Evolutionary conservation across 176 grass and related monocot genomes (phyloP), one percentile per base, ranked within the genome.

Genomic region (Ampelocalamus luodianensis): DNA sequence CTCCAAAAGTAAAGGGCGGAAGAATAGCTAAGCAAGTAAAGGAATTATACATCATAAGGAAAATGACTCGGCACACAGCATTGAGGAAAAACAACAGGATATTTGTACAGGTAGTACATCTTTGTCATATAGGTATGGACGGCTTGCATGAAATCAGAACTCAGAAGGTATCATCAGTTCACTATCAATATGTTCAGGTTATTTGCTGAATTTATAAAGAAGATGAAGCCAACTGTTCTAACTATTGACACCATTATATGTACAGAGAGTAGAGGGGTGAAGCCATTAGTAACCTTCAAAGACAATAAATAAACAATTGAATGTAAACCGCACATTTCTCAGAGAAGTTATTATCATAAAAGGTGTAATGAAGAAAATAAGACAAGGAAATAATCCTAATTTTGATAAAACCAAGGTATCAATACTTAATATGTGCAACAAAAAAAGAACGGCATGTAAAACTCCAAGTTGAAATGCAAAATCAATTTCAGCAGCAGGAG

Each of bases 181-280:
- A 34, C 55, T 71, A 69, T 69, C 74, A 48, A 59, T 38, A 76
- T 68, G 65, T 39, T 32, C 71, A 81, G 49, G 18, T 37, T 73
- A 59, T 58, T 74, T 80, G 26, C 20, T 16, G 29, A 67, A 67
- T 67, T 65, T 66, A 26, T 67, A 48, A 49, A 49, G 11, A 77
- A 75, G 18, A 67, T 38, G 62, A 51, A 66, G 62, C 8, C 27
- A 50, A 27, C 24, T 78, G 42, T 79, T 61, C 59, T 64, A 5
- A 65, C 29, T 65, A 29, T 48, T 65, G 76, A 79, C 42, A 79
- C 16, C 5, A 46, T 27, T 32, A 23, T 0, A 44, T 44, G 54
- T 16, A 79, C 23, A 79, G 62, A 80, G 38, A 40, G 63, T 61
- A 61, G 54, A 37, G 72, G 74, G 12, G 63, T 67, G 18, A 67